Percentiles rank a stretch among this genome's conserved stretches.
Evolutionary conservation across 1,284 basidiomycete genomes (phyloP).

Genomic region (Cryptococcus sp.): DNA sequence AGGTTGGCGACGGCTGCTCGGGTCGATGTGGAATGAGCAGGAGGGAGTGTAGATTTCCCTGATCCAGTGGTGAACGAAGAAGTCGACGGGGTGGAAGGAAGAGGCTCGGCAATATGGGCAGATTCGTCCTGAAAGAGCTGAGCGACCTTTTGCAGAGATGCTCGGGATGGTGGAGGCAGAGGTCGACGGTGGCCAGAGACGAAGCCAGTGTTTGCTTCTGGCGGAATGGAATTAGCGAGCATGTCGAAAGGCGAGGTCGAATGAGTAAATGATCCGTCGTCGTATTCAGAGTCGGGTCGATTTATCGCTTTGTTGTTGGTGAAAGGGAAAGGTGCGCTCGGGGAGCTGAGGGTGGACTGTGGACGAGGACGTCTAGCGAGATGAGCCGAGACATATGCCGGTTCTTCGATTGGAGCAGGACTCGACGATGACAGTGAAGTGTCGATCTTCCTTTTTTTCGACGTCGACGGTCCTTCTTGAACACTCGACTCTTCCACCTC

Average conservation of each 20-base stretch:
- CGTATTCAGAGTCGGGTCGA: no score
- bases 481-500: conserved; percentile 18
- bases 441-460: background rate
- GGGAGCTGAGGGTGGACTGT: no score
- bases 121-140: conserved; percentile 5
- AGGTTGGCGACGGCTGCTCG: conserved; percentile 7
- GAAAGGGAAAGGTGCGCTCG: no score
- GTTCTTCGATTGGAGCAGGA: no score
- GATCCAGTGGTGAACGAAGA: conserved; percentile 15
- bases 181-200: no score
- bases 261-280: background rate
- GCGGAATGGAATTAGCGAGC: background rate
- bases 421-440: no score
- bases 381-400: no score
- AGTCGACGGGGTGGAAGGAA: no score
- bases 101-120: background rate
- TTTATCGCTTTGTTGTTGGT: no score
- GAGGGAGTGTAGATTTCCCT: conserved; percentile 10
- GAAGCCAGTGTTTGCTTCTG: no score
- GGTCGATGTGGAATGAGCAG: conserved; percentile 16
- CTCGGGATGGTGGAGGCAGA: background rate
- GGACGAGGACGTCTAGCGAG: no score
- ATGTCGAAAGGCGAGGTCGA: no score
- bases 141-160: conserved; percentile 1
- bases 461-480: background rate